Base-by-base conservation (phyloP, 306 rosid species). In the Lathyrus sativus region DNA sequence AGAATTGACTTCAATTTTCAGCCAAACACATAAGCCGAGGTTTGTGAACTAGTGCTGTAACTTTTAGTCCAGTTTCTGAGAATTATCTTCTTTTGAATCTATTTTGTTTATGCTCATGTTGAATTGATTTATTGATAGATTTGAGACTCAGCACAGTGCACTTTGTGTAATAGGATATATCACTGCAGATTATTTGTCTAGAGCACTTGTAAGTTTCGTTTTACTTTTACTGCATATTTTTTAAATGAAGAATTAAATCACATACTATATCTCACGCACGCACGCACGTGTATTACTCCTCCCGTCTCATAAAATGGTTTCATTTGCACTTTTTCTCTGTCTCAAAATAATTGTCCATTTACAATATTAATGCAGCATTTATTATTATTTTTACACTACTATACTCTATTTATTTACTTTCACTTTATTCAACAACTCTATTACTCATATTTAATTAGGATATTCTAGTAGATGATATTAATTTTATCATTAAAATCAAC, bases 101-200 rank as follows among this genome's bases (percentile, higher is more conserved):
- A 37, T 65, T 65, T 65, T 68, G 41, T 62, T 26, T 62, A 28
- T 74, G 17, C 65, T 81, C 42, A 62, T 68, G 56, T 75, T 50
- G 54, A 68, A 26, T 68, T 78, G 51, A 35, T 74, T 74, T 79
- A 41, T 78, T 65, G 50, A 74, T 74, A 92, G 98, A 79, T 92
- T 88, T 82, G 98, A 92, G 83, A 80, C 85, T 82, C 96, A 80
- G 82, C 96, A 92, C 73, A 96, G 96, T 12, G 85, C 85, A 19
- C 80, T 90, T 70, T 92, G 96, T 76, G 96, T 96, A 56, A 61
- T 90, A 77, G 96, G 98, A 86, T 92, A 80, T 78, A 73, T 92
- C 64, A 70, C 91, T 67, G 96, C 98, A 71, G 92, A 88, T 54
- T 86, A 89, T 77, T 67, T 86, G 78, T 85, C 88, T 6, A 84